Evolutionary conservation across 2,329 filamentous ascomycete genomes (phyloP).

Genomic region (Fusarium hostae): DNA sequence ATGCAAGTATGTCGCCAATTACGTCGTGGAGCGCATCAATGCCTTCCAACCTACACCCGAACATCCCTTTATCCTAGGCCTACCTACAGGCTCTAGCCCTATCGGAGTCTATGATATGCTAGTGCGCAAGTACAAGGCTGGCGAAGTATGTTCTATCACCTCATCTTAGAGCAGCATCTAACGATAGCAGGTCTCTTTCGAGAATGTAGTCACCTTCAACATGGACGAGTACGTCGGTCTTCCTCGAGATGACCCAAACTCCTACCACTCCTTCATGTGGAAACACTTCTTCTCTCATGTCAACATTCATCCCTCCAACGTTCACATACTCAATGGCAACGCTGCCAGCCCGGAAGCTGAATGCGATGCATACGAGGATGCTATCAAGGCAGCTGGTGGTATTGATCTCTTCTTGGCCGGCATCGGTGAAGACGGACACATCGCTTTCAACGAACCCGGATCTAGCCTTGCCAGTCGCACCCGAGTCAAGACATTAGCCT

Average conservation of each 20-base stretch:
- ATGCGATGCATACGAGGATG: conserved; percentile 81
- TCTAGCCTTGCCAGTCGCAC: conserved; percentile 81
- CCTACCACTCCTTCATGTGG: conserved; percentile 94
- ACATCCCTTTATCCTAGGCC: conserved; percentile 82
- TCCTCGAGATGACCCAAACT: conserved; percentile 83
- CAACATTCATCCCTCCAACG: conserved; percentile 82
- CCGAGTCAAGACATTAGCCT: conserved; percentile 86
- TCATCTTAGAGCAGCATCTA: neutral
- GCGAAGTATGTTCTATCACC: conserved; percentile 56
- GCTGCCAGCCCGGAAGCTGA: conserved; percentile 79
- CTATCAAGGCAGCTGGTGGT: conserved; percentile 78
- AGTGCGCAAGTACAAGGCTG: conserved; percentile 76
- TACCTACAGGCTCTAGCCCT: conserved; percentile 86
- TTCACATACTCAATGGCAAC: conserved; percentile 87
- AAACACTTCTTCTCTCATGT: conserved; percentile 89
- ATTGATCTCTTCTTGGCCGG: conserved; percentile 89
- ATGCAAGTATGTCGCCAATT: conserved; percentile 81
- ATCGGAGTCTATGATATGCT: conserved; percentile 81
- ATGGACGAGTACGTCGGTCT: conserved; percentile 94
- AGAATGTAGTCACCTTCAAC: conserved; percentile 91
- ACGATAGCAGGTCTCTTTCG: conserved; percentile 75
- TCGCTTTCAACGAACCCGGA: conserved; percentile 91
- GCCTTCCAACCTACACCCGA: conserved; percentile 76
- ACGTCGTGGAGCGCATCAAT: conserved; percentile 85
- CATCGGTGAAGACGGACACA: conserved; percentile 87